Evolutionary conservation across 2,329 filamentous ascomycete species (phyloP).

Genomic region (Aspergillus sp.): DNA sequence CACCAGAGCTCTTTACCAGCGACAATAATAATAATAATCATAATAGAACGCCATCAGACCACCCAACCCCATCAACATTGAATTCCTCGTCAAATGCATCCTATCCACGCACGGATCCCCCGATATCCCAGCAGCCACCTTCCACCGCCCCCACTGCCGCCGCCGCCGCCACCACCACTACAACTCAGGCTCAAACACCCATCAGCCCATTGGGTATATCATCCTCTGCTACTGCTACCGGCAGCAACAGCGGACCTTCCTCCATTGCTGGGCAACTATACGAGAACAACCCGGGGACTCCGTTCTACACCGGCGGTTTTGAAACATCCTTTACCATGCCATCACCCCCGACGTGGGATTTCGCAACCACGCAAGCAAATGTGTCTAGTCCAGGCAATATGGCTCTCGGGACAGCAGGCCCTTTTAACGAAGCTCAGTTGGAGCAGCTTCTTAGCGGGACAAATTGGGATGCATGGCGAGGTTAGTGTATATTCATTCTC

Average conservation of each 20-base stretch:
- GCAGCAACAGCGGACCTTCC: constrained; percentile 5
- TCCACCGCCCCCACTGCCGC: not conserved
- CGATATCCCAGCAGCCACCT: constrained; percentile 14
- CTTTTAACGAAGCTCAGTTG: constrained; percentile 29
- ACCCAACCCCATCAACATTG: constrained; percentile 29
- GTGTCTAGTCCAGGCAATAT: constrained; percentile 12
- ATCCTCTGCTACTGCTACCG: no score
- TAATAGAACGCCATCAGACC: constrained; percentile 24
- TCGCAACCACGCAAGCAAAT: constrained; percentile 8
- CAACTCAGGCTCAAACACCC: constrained; percentile 6
- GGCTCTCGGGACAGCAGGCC: constrained; percentile 15
- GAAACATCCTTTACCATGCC: constrained; percentile 19
- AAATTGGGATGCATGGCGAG: constrained; percentile 13
- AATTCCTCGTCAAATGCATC: constrained; percentile 32
- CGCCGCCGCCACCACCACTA: not conserved
- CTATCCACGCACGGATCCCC: constrained; percentile 21
- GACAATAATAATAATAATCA: constrained; percentile 25
- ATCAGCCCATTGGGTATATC: constrained; percentile 8
- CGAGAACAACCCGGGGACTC: constrained; percentile 7
- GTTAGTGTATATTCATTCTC: not conserved
- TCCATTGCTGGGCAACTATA: constrained; percentile 12
- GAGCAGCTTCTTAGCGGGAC: constrained; percentile 19
- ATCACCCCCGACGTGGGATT: constrained; percentile 21
- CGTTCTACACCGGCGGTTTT: constrained; percentile 12
- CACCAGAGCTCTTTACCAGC: constrained; percentile 22